Conservation (phyloP, 805 yeast species). For the Starmerella roubikii region DNA sequence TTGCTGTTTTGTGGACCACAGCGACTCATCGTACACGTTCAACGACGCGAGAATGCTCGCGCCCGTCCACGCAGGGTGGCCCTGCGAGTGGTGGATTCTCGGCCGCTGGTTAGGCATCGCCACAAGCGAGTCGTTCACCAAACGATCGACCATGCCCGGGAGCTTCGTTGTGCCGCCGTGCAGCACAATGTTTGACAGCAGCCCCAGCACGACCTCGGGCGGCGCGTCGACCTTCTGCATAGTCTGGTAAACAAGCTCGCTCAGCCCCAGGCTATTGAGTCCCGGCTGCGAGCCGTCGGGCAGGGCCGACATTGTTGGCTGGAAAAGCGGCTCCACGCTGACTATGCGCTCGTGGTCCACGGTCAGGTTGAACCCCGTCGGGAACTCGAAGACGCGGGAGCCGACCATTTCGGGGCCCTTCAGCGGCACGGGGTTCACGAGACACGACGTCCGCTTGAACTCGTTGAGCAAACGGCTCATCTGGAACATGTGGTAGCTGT, state of each 20-base stretch:
- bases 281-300: slow-evolving; percentile 27
- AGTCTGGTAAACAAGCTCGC: slow-evolving; percentile 34
- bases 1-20: slow-evolving; percentile 84
- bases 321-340: slow-evolving; percentile 56
- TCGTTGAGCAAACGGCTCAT: slow-evolving; percentile 48
- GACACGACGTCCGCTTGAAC: slow-evolving; percentile 45
- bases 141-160: slow-evolving; percentile 67
- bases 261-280: slow-evolving; percentile 37
- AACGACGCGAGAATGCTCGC: slow-evolving; percentile 77
- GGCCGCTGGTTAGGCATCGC: slow-evolving; percentile 50
- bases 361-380: slow-evolving; percentile 37
- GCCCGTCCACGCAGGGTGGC: slow-evolving; percentile 79
- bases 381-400: slow-evolving; percentile 48
- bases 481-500: slow-evolving; percentile 43
- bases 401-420: slow-evolving; percentile 26
- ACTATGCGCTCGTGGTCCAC: slow-evolving; percentile 41
- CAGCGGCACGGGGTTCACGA: slow-evolving; percentile 13
- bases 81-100: slow-evolving; percentile 47
- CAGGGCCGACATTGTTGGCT: slow-evolving; percentile 42
- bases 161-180: slow-evolving; percentile 74
- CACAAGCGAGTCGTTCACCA: slow-evolving; percentile 53
- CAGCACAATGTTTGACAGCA: slow-evolving; percentile 75
- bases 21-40: slow-evolving; percentile 77
- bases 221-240: slow-evolving; percentile 37
- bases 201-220: slow-evolving; percentile 53